These are phyloP conservation scores for Excoecaria agallocha DNA, from an alignment of 345 rosid genomes.

Conservation along the genomic window DNA sequence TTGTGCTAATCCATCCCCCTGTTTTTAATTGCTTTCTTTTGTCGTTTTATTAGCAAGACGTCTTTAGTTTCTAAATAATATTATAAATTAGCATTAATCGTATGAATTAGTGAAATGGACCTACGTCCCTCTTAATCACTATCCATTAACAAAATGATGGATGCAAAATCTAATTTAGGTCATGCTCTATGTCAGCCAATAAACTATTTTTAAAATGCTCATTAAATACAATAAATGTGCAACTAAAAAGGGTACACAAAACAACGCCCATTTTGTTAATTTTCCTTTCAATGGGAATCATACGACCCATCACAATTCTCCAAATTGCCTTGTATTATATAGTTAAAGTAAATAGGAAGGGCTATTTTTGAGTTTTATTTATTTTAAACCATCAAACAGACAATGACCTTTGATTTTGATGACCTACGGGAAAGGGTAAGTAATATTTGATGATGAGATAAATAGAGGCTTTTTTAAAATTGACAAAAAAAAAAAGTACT, in stretches of 20 bases:
- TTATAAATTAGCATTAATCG: neutral
- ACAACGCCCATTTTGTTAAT: neutral
- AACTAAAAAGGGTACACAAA: constrained; percentile 18
- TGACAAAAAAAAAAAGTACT: too few relatives aligned
- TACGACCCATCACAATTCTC: constrained; percentile 12
- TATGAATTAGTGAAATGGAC: constrained; percentile 16
- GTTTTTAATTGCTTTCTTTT: neutral
- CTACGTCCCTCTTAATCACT: constrained; percentile 10
- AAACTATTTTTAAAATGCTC: neutral
- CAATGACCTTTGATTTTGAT: constrained; percentile 27
- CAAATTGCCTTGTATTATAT: constrained; percentile 6
- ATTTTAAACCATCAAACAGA: constrained; percentile 15
- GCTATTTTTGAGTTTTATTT: neutral
- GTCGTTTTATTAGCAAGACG: neutral
- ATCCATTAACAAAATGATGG: constrained; percentile 14
- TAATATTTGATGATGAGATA: constrained; percentile 6
- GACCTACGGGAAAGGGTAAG: neutral
- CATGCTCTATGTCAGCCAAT: constrained; percentile 6
- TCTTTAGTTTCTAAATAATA: neutral
- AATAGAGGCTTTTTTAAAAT: too few relatives aligned
- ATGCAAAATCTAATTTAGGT: constrained; percentile 12
- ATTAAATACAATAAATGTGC: constrained; percentile 1
- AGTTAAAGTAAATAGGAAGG: neutral
- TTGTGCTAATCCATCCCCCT: neutral
- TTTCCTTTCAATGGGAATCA: constrained; percentile 4